A percentile compares a stretch with the other conserved stretches of the same genome.
Conservation (phyloP, 257 asterid genomes). For the Solanum ahanhuiri region DNA sequence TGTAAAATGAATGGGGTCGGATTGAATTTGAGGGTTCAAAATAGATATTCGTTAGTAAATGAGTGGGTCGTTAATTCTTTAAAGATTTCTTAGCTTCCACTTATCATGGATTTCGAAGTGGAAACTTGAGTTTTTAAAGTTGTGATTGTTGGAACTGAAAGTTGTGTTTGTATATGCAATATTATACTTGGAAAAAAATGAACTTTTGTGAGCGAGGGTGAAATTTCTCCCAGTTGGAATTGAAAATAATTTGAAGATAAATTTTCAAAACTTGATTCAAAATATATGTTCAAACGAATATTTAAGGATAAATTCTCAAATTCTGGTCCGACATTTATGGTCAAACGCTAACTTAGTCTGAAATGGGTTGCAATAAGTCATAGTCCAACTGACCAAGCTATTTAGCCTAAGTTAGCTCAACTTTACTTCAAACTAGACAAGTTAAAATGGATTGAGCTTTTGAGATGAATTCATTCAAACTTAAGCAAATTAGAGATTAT, state of each 20-base stretch:
- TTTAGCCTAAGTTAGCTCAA: background rate
- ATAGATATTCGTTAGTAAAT: background rate
- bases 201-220: background rate
- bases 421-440: background rate
- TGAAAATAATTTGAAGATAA: background rate
- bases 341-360: no score
- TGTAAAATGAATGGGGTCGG: background rate
- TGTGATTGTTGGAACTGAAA: background rate
- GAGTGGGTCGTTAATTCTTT: background rate
- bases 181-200: background rate
- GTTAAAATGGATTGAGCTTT: background rate
- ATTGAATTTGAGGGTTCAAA: background rate
- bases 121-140: background rate
- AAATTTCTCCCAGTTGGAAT: background rate
- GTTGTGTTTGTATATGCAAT: background rate
- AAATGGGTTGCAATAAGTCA: no score
- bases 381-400: no score
- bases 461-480: background rate
- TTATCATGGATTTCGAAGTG: background rate
- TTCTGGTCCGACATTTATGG: rapidly evolving
- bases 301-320: background rate
- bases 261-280: background rate
- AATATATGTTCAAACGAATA: background rate
- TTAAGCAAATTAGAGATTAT: background rate
- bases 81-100: background rate